Evolutionary conservation across 2,329 filamentous ascomycete genomes (phyloP), one percentile per base, ranked within the genome.

Genomic region (Botrytis byssoidea): DNA sequence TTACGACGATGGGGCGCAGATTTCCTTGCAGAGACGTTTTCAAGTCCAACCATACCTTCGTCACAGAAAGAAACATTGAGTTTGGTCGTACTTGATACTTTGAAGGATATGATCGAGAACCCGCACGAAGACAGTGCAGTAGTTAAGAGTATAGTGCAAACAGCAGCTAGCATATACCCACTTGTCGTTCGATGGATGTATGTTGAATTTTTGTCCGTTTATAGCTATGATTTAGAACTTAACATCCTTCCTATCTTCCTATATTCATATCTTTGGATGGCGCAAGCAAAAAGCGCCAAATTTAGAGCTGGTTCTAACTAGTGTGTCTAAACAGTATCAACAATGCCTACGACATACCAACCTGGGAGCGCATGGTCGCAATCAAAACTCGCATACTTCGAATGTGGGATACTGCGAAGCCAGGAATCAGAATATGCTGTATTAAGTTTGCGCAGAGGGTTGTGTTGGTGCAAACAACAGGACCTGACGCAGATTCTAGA

Each of bases 391-490:
- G 91, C 79, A 96, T 99, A 77, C 83, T 99, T 74, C 90, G 89
- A 74, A 90, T 96, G 80, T 98, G 97, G 95, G 95, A 98, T 78
- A 88, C 86, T 61, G 91, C 93, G 29, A 85, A 89, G 22, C 87
- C 91, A 20, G 92, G 93, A 4, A 89, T 98, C 76, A 91, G 91
- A 79, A 91, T 98, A 82, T 97, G 94, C 86, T 98, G 96, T 85
- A 92, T 98, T 87, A 99, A 99, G 83, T 99, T 99, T 82, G 92
- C 94, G 55, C 95, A 99, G 84, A 91, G 93, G 76, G 93, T 98
- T 63, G 92, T 99, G 63, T 88, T 98, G 77, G 93, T 94, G 29
- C 95, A 99, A 83, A 98, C 94, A 18, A 90, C 91, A n/a, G 93
- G 93, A 65, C 85, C 91, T 74, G 92, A 93, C 77, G 86, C 90